Base-by-base conservation (phyloP, 23 red algal species). In the Chondrus crispus region DNA sequence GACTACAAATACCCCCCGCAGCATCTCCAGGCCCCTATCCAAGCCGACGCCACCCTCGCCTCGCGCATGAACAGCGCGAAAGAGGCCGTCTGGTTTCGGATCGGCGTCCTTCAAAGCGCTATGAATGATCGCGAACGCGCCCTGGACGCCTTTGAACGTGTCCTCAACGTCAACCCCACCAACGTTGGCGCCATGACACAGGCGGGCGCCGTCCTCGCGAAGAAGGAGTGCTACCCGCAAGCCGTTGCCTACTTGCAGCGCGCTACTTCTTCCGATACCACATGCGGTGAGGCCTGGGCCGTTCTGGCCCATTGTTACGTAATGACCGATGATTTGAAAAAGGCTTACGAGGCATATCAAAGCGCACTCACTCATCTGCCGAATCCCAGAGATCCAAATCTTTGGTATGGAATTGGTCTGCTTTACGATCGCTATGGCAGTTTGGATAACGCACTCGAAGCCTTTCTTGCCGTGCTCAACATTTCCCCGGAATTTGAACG, bases 401-500 rank as follows among this genome's bases (percentile, higher is more conserved):
- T 96, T 0, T 96, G 94, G 94, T 96, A 96, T 40, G 94, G 94
- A 22, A 96, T 96, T 47, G 94, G 94, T 14, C 52, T 98, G 14
- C 35, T 98, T 46, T 98, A 98, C 62, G 93, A 98, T 33, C 68
- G 84, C 1, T 96, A 96, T 39, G 87, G 93, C 37, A 93, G 76
- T 39, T 78, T 95, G 20, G 94, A 96, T 2, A 68, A 98, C 42
- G 97, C 97, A 22, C 68, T 93, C 47, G 97, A 98, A 66, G 97
- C 97, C 2, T 96, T 94, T 89, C 38, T 88, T 20, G 88, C 89
- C 46, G 89, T 95, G 30, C 92, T 95, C 20, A 46, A 79, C 29
- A 74, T 98, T 38, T 66, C 89, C n/a, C 97, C 93, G 2, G 84
- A 96, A 62, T 94, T 94, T 87, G 97, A 98, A 64, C 63, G 84